Base-by-base conservation (phyloP, 139 green algal species). In the Volvox africanus region DNA sequence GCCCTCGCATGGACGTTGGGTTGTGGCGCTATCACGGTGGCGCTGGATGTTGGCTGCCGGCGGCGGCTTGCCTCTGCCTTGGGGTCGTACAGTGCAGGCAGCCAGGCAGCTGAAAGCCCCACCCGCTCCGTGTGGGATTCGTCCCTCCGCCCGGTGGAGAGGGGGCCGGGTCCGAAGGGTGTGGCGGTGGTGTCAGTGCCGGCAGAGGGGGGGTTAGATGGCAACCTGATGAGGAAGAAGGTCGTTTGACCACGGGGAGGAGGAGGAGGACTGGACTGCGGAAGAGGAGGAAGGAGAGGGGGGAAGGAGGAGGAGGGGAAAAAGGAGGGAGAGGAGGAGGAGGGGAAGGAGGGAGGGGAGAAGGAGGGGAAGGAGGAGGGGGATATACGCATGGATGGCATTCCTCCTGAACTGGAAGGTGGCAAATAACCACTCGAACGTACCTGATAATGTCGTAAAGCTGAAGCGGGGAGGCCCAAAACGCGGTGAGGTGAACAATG, bases 1-100 rank as follows among this genome's bases (percentile, higher is more conserved):
- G 87, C 76, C 0, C 61, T 91, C 24, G 28, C 26, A 28, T 91
- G 87, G 87, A 86, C 44, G 28, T 22, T 86, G 13, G 61, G 37
- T 35, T 44, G 61, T 55, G 87, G 61, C 12, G n/a, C 79, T n/a
- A 80, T 91, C 30, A 86, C 76, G 13, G 75, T 20, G 61, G 24
- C 37, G 33, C 32, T 91, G 22, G 87, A 91, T 35, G 73, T 65
- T 1, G 1, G 11, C 13, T 55, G 17, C 75, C 75, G 75, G 32
- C 75, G 75, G 75, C 32, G 75, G 21, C 32, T 79, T 1, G 71
- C 71, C 26, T 16, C 71, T 20, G 71, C 71, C 26, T 2, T 28
- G 65, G 65, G 21, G 65, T 6, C 21, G 21, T 24, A 24, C 21
- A 28, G 65, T 28, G 65, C 65, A 26, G 65, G 21, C 65, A 12